Base-by-base conservation (phyloP, 371 early-diverging fungal genomes). In the Zopfochytrium polystomum region DNA sequence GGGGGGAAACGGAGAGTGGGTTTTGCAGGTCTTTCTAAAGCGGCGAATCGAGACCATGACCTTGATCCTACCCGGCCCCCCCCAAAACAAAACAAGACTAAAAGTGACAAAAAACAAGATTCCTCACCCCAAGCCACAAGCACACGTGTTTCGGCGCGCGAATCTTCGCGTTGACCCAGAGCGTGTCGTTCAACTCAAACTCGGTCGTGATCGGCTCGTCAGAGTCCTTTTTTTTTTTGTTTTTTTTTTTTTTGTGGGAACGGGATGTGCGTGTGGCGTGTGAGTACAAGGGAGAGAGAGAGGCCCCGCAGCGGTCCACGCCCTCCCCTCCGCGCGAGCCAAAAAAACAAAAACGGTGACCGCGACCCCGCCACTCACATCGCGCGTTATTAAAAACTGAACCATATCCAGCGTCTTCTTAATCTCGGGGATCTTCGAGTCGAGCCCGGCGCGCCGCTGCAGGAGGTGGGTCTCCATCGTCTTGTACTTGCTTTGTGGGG, bases 391-490 rank as follows among this genome's bases (percentile, higher is more conserved):
- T 58, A 97, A 74, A 55, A 85, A 90, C 46, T 87, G 76, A 31
- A 95, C 92, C 82, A 89, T 87, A 38, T 86, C 87, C 57, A 94
- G 77, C 0, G 93, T 91, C 78, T 93, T 94, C 75, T 88, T 85
- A 64, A 97, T 91, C 71, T 97, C 96, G n/a, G 96, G 98, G 25
- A 95, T 87, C 81, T 95, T 97, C 48, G 84, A 79, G 63, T 92
- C 90, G 25, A 97, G 80, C 34, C 85, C 82, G 52, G 82, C 79
- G 67, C 89, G 86, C 63, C 91, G 88, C 63, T 90, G 90, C 30
- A 89, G 71, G 70, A 89, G 80, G 67, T 89, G 91, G 66, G 81
- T 74, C 73, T 97, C 95, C 98, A 97, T 97, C 73, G 90, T 94
- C 72, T 88, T 88, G 84, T 95, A 97, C 73, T 97, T 97, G 58